These are phyloP conservation scores for Hypocreales sp. DNA, from an alignment of 2,329 filamentous ascomycete species.

Conservation along the genomic window DNA sequence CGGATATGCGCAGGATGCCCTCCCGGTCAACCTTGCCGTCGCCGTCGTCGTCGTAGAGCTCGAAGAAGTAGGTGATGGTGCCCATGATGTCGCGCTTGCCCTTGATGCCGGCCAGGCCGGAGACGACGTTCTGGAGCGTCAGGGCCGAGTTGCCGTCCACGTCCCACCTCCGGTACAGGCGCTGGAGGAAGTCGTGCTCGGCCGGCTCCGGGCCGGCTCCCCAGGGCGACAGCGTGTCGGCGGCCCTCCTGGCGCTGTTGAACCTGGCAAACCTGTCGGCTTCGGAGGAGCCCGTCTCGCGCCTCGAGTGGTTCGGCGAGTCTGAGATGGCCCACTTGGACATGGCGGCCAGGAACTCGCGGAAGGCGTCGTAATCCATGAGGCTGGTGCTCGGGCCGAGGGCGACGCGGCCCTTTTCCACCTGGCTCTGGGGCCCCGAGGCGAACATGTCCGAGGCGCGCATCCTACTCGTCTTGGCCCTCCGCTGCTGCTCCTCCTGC, in stretches of 20 bases:
- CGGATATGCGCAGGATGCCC: conserved; percentile 86
- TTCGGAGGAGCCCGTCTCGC: conserved; percentile 30
- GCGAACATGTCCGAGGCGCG: conserved; percentile 21
- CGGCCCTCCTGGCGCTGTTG: conserved; percentile 34
- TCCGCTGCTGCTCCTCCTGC: conserved; percentile 57
- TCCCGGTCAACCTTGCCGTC: conserved; percentile 90
- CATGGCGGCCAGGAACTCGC: conserved; percentile 82
- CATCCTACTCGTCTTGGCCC: conserved; percentile 40
- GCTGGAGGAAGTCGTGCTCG: conserved; percentile 86
- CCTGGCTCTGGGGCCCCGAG: conserved; percentile 27
- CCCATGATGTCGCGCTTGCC: conserved; percentile 94
- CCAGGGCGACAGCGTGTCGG: conserved; percentile 33
- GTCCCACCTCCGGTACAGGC: conserved; percentile 83
- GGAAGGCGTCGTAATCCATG: conserved; percentile 96
- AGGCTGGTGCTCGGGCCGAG: conserved; percentile 77
- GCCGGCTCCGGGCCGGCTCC: conserved; percentile 51
- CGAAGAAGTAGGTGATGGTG: conserved; percentile 94
- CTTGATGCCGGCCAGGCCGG: conserved; percentile 79
- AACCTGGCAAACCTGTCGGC: conserved; percentile 44
- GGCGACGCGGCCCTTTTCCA: conserved; percentile 76
- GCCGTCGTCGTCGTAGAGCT: conserved; percentile 84
- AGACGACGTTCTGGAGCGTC: conserved; percentile 82
- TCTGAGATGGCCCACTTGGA: conserved; percentile 90
- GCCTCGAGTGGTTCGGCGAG: conserved; percentile 46
- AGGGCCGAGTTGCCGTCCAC: conserved; percentile 60